A percentile compares a stretch with the other conserved stretches of the same genome.
Evolutionary conservation across 441 rosid species (phyloP).

Genomic region (Eutrema salsugineum): DNA sequence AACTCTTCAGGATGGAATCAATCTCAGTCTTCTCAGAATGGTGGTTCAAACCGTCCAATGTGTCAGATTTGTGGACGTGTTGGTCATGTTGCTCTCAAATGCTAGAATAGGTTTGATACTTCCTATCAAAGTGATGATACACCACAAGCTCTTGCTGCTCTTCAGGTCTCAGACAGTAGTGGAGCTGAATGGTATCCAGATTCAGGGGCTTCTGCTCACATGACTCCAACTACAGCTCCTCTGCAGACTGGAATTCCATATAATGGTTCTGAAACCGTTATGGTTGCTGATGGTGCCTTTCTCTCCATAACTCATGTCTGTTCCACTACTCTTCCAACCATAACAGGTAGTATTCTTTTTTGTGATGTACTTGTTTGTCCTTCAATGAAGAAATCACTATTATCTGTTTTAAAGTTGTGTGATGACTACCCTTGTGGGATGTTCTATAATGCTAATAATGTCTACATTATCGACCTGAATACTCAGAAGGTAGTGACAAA

Average conservation of each 20-base stretch:
- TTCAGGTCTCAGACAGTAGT: background rate
- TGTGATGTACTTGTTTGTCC: background rate
- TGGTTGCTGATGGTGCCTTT: background rate
- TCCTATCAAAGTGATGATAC: background rate
- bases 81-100: background rate
- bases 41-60: fast-evolving
- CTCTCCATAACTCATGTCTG: background rate
- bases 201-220: background rate
- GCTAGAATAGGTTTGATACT: background rate
- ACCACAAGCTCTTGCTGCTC: background rate
- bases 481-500: background rate
- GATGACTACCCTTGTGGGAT: background rate
- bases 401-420: background rate
- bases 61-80: background rate
- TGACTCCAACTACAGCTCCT: fast-evolving
- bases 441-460: background rate
- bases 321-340: background rate
- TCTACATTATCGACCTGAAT: background rate
- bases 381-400: background rate
- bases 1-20: background rate
- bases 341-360: background rate
- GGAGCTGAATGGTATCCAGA: background rate
- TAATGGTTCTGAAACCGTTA: background rate
- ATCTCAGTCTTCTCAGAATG: background rate
- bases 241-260: fast-evolving